phyloP scores from a whole-genome alignment of 2,329 filamentous ascomycete genomes.

The Colletotrichum trifolii region DNA sequence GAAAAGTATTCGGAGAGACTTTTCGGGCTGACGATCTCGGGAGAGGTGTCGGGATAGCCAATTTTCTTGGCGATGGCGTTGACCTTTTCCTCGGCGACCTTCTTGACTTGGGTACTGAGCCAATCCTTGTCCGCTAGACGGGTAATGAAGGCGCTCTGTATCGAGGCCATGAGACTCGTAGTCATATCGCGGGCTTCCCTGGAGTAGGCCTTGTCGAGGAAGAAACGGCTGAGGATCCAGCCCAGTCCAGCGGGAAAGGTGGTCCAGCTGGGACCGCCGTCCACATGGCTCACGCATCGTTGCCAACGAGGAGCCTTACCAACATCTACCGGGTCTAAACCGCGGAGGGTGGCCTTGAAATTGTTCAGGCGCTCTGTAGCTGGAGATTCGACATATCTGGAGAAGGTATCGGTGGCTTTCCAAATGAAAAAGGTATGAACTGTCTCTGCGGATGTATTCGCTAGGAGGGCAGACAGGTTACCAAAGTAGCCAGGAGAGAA shows the following conservation, averaged over 20 bases:
- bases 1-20: slow-evolving; percentile 67
- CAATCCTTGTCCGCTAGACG: slow-evolving; percentile 69
- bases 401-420: slow-evolving; percentile 68
- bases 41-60: slow-evolving; percentile 71
- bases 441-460: slow-evolving; percentile 62
- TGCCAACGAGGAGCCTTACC: slow-evolving; percentile 71
- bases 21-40: slow-evolving; percentile 68
- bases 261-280: slow-evolving; percentile 44
- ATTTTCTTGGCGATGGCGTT: slow-evolving; percentile 75
- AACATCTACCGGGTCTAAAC: slow-evolving; percentile 40
- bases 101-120: slow-evolving; percentile 71
- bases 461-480: slow-evolving; percentile 66
- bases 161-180: slow-evolving; percentile 75
- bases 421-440: slow-evolving; percentile 72
- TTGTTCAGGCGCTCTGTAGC: slow-evolving; percentile 67
- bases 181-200: slow-evolving; percentile 73
- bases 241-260: slow-evolving; percentile 57
- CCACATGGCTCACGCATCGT: slow-evolving; percentile 68
- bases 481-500: slow-evolving; percentile 69
- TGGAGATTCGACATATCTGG: slow-evolving; percentile 65
- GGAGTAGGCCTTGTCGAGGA: slow-evolving; percentile 74
- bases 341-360: slow-evolving; percentile 50
- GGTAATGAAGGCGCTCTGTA: slow-evolving; percentile 73
- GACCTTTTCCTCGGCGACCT: slow-evolving; percentile 71
- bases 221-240: slow-evolving; percentile 78